Percentiles rank a stretch among this genome's conserved stretches.
Conservation (phyloP, 2,329 filamentous ascomycete genomes). For the Nigrograna mackinnonii region DNA sequence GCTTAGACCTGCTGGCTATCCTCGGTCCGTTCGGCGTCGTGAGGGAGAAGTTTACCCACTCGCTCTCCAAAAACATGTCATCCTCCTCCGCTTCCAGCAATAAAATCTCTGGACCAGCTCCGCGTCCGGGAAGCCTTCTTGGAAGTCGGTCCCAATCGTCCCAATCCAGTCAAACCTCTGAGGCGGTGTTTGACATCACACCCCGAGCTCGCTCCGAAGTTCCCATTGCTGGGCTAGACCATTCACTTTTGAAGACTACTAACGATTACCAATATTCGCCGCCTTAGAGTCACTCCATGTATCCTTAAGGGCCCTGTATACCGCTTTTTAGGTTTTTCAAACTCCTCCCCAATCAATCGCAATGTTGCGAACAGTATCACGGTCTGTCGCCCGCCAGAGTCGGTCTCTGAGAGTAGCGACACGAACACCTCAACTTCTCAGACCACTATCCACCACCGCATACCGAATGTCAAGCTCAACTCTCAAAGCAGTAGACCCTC, state of each 20-base stretch:
- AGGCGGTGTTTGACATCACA: too few species aligned
- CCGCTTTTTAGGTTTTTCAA: conserved; percentile 6
- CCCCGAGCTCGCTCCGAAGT: too few species aligned
- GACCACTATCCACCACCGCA: conserved; percentile 46
- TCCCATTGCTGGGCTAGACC: too few species aligned
- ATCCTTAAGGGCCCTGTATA: not conserved
- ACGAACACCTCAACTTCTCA: conserved; percentile 31
- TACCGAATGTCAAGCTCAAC: conserved; percentile 58
- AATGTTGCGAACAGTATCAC: conserved; percentile 43
- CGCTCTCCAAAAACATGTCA: not conserved
- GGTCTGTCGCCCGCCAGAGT: conserved; percentile 40
- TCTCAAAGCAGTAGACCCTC: conserved; percentile 60
- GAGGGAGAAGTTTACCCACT: conserved; percentile 8
- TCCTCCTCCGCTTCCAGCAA: too few species aligned
- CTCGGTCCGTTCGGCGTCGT: conserved; percentile 26
- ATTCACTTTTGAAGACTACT: not conserved
- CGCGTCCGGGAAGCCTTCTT: conserved; percentile 1
- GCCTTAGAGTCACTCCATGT: not conserved
- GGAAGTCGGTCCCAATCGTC: not conserved
- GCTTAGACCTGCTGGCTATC: conserved; percentile 29
- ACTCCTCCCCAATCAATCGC: conserved; percentile 10
- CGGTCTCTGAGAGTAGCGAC: conserved; percentile 26
- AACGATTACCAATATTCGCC: conserved; percentile 1
- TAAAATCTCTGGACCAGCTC: conserved; percentile 1
- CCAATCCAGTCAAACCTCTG: too few species aligned